Evolutionary conservation across 2,329 filamentous ascomycete genomes (phyloP), one percentile per base, ranked within the genome.

Genomic region (Myriosclerotinia curreyana): DNA sequence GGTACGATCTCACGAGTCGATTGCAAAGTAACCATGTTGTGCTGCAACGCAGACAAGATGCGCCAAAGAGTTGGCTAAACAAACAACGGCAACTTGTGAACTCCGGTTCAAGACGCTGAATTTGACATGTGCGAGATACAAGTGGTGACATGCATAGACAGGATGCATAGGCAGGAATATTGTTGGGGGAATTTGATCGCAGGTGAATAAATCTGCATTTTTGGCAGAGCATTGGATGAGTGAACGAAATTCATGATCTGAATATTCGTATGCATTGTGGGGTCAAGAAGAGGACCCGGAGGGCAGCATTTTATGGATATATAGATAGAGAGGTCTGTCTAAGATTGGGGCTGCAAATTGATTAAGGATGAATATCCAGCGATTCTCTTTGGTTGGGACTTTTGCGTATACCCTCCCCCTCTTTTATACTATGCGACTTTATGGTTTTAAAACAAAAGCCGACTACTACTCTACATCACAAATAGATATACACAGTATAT

Each of bases 21-120:
- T 77, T 96, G 70, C 91, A 95, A 77, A 92, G 89, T 78, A 94
- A 93, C 75, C 90, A 90, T 67, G 88, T 94, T 50, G 86, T 91
- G 62, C 77, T 96, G 67, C 89, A 92, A 73, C 81, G 91, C 69
- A 83, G 89, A 70, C 85, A 86, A 70, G 90, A 94, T 71, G 83
- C 84, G 70, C 89, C 90, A 17, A 88, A 86, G 77, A 93, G 90
- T 77, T 96, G 90, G 90, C 78, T 96, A 71, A 90, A 90, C 72
- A 92, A 90, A 80, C 91, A 95, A 81, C 84, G 91, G 74, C 84
- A 86, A 74, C 81, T 87, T 79, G 84, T 89, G 69, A 87, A 87
- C 64, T 65, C 73, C 15, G 71, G 71, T 17, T 72, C 72, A 28
- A 68, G 73, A 65, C 67, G 73, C 46, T 60, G 46, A 60, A 50